phyloP scores from a whole-genome alignment of 2,329 filamentous ascomycete genomes.

The Xylaria sp. region DNA sequence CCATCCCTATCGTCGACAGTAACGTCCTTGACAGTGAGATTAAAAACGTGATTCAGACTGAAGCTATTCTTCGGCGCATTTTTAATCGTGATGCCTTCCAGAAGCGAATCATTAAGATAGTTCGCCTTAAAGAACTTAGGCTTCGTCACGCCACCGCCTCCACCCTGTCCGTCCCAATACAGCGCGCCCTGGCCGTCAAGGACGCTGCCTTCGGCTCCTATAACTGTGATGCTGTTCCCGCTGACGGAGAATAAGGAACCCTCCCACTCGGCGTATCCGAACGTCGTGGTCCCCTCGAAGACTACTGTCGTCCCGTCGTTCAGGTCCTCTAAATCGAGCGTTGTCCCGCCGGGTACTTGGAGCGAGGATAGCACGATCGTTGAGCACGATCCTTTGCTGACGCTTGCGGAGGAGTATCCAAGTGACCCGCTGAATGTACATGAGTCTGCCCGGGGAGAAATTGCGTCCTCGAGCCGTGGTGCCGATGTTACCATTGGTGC shows the following conservation, averaged over 20 bases:
- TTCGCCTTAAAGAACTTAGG: constrained; percentile 67
- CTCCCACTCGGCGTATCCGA: constrained; percentile 68
- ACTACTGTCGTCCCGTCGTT: constrained; percentile 50
- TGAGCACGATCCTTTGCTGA: constrained; percentile 58
- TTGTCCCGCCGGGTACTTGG: constrained; percentile 62
- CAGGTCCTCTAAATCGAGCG: constrained; percentile 52
- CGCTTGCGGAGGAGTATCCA: constrained; percentile 46
- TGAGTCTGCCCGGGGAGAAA: constrained; percentile 7
- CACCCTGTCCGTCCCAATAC: constrained; percentile 67
- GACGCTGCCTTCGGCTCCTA: constrained; percentile 55
- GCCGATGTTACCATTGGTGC: constrained; percentile 19
- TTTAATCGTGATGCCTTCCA: constrained; percentile 50
- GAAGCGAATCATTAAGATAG: constrained; percentile 52
- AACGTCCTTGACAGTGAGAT: constrained; percentile 19
- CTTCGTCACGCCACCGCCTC: constrained; percentile 67
- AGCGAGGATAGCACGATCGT: constrained; percentile 60
- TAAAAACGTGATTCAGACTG: constrained; percentile 55
- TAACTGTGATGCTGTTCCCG: constrained; percentile 61
- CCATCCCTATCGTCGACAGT: constrained; percentile 61
- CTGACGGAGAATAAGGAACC: constrained; percentile 68
- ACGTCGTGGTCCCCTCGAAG: constrained; percentile 69
- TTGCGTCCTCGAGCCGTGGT: constrained; percentile 20
- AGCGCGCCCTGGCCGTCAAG: constrained; percentile 62
- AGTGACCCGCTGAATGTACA: constrained; percentile 63
- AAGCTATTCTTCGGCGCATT: constrained; percentile 57